Conservation (phyloP, 495 filamentous ascomycete species). For the Aspergillus nanangensis region DNA sequence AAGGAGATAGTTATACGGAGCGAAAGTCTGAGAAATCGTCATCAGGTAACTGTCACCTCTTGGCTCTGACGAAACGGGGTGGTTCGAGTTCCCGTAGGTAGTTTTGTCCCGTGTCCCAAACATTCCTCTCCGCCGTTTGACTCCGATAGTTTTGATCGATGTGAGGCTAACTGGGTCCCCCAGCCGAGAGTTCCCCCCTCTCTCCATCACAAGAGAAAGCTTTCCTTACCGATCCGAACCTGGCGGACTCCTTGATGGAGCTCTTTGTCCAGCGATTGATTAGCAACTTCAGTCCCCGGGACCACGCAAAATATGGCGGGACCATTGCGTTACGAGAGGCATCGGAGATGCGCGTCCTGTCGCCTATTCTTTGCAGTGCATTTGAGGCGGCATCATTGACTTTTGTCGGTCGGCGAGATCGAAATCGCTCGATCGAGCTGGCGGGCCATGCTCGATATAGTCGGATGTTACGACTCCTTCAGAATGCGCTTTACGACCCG, state of each 20-base stretch:
- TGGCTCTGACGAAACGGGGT: too few species aligned
- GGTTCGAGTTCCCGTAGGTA: too few species aligned
- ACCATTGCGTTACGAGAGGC: conserved; percentile 20
- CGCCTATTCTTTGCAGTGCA: conserved; percentile 17
- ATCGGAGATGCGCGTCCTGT: conserved; percentile 17
- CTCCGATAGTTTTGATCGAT: too few species aligned
- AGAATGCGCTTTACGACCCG: conserved; percentile 15
- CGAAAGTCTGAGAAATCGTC: neutral
- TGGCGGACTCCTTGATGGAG: conserved; percentile 13
- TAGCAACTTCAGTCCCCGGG: conserved; percentile 16
- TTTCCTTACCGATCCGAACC: conserved; percentile 7
- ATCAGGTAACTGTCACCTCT: too few species aligned
- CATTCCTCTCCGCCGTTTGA: too few species aligned
- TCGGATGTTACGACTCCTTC: conserved; percentile 12
- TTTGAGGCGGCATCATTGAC: conserved; percentile 22
- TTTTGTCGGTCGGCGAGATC: conserved; percentile 17
- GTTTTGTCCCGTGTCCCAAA: too few species aligned
- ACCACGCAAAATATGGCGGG: conserved; percentile 11
- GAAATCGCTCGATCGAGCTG: conserved; percentile 12
- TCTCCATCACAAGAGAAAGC: conserved; percentile 1
- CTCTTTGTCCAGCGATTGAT: conserved; percentile 20
- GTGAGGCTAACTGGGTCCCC: neutral
- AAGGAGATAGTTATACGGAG: neutral
- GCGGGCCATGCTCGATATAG: conserved; percentile 19
- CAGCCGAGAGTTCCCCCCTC: neutral